Conservation (phyloP, 106 monocot species). For the Vanilla planifolia region DNA sequence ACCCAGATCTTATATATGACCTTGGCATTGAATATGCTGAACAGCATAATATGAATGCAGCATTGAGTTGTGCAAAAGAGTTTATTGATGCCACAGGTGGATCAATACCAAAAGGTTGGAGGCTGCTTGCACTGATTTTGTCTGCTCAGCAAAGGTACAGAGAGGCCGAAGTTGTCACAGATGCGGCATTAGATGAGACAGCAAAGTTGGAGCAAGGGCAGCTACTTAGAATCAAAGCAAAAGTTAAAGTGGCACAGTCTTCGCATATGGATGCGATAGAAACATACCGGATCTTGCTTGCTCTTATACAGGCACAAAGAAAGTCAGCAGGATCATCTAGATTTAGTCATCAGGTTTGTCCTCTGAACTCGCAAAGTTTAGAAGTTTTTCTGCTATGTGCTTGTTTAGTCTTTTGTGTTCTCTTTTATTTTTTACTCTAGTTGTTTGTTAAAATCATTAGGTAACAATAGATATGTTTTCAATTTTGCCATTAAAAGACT, state of each 20-base stretch:
- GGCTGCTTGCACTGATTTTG: constrained; percentile 73
- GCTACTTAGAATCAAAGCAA: constrained; percentile 83
- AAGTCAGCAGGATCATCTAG: constrained; percentile 51
- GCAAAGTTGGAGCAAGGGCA: constrained; percentile 87
- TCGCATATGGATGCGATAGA: constrained; percentile 74
- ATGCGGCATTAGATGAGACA: constrained; percentile 90
- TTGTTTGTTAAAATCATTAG: no score
- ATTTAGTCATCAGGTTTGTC: constrained; percentile 50
- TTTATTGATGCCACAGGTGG: constrained; percentile 90
- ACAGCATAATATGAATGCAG: constrained; percentile 60
- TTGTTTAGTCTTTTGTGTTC: no score
- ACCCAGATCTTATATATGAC: constrained; percentile 69
- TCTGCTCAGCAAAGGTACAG: constrained; percentile 75
- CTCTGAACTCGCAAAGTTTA: no score
- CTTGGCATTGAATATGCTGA: constrained; percentile 71
- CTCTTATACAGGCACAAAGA: constrained; percentile 82
- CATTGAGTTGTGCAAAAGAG: constrained; percentile 73
- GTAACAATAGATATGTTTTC: no score
- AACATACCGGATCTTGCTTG: constrained; percentile 66
- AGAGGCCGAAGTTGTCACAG: constrained; percentile 78
- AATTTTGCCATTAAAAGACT: no score
- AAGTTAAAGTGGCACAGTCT: constrained; percentile 72
- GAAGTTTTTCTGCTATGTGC: no score
- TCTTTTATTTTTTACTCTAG: no score
- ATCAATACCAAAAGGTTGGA: constrained; percentile 78